These are phyloP conservation scores for Tolypocladium guangdongense DNA, from an alignment of 2,329 filamentous ascomycete species.

Conservation along the genomic window DNA sequence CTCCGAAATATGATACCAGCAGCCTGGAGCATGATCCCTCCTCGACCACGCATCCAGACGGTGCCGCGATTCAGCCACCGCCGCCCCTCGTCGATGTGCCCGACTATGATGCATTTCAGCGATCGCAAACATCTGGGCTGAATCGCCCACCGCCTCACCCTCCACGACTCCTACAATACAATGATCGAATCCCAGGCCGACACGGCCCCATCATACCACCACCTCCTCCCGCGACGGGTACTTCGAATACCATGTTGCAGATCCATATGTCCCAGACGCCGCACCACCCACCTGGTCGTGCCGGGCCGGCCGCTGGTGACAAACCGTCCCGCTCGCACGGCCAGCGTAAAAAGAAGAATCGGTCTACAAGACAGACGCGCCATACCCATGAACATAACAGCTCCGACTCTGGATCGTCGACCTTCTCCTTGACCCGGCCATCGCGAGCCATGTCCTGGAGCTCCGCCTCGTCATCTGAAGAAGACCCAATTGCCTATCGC, in stretches of 20 bases:
- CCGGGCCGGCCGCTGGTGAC: neutral
- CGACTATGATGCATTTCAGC: neutral
- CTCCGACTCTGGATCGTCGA: slow-evolving; percentile 10
- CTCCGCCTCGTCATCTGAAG: slow-evolving; percentile 14
- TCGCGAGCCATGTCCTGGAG: slow-evolving; percentile 9
- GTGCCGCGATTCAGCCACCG: neutral
- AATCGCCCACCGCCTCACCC: neutral
- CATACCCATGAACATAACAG: neutral
- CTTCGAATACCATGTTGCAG: neutral
- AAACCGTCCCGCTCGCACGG: neutral
- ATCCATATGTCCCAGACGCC: neutral
- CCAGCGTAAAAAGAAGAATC: neutral
- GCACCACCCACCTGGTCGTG: neutral
- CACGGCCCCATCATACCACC: neutral
- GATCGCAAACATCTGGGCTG: neutral
- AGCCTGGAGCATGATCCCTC: neutral
- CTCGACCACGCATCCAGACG: neutral
- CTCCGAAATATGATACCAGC: neutral
- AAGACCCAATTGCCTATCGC: slow-evolving; percentile 16
- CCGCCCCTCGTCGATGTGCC: neutral
- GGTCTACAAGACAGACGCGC: neutral
- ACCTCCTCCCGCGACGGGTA: neutral
- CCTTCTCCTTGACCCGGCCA: slow-evolving; percentile 12
- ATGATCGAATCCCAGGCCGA: neutral
- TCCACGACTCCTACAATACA: neutral